These are phyloP conservation scores for Fomitopsis serialis DNA, from an alignment of 768 basidiomycete genomes.

Conservation along the genomic window DNA sequence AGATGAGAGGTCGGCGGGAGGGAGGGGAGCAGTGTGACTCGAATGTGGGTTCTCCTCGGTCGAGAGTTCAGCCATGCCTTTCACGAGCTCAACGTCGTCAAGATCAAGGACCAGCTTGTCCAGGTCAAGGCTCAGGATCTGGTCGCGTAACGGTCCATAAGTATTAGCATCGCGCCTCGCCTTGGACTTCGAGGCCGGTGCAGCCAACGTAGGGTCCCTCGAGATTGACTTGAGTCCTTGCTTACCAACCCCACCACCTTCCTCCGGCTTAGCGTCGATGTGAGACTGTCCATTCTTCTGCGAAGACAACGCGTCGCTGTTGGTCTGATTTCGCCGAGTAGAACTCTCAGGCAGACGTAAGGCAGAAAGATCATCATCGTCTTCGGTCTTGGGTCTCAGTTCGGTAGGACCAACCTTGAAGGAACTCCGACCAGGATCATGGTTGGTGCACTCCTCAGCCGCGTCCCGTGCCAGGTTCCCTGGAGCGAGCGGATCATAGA, in stretches of 20 bases:
- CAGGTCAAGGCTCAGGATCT: constrained; percentile 41
- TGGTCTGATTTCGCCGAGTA: constrained; percentile 18
- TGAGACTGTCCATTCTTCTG: background rate
- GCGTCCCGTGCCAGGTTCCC: constrained; percentile 51
- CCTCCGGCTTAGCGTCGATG: background rate
- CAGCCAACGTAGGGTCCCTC: constrained; percentile 40
- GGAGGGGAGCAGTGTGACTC: constrained; percentile 18
- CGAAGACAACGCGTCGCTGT: background rate
- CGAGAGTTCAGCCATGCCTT: constrained; percentile 19
- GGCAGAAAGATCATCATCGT: constrained; percentile 51
- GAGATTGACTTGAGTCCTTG: constrained; percentile 52
- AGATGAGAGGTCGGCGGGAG: constrained; percentile 47
- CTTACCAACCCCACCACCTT: constrained; percentile 15
- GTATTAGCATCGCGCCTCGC: constrained; percentile 31
- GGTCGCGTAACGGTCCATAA: constrained; percentile 55
- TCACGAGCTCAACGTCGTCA: constrained; percentile 36
- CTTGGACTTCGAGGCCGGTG: constrained; percentile 31
- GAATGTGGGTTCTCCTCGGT: constrained; percentile 19
- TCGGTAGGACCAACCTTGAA: constrained; percentile 12
- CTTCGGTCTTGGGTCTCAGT: constrained; percentile 43
- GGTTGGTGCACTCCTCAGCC: constrained; percentile 26
- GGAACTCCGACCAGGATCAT: background rate
- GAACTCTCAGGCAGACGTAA: constrained; percentile 19
- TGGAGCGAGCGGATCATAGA: constrained; percentile 59
- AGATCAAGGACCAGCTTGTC: constrained; percentile 50